These are phyloP conservation scores for Arabidopsis hybrid DNA, from an alignment of 441 rosid genomes.

Conservation along the genomic window DNA sequence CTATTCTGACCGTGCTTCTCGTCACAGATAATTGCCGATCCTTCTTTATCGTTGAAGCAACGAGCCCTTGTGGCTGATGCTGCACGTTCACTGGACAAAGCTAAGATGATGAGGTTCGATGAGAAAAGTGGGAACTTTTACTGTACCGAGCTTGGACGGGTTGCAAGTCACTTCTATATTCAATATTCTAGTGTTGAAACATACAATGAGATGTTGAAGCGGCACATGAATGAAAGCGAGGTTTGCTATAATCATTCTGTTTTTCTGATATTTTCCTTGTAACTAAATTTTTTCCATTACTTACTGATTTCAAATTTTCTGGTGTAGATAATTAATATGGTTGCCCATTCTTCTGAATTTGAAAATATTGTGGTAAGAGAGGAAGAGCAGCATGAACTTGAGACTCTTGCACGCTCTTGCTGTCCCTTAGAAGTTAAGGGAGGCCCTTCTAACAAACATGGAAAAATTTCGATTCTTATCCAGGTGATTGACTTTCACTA, in stretches of 20 bases:
- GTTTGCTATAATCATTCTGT: slow-evolving; percentile 51
- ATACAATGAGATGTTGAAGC: slow-evolving; percentile 94
- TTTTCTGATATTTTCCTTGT: slow-evolving; percentile 9
- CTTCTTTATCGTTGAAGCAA: slow-evolving; percentile 86
- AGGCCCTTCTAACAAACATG: slow-evolving; percentile 97
- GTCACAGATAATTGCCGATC: slow-evolving; percentile 92
- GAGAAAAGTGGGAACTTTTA: slow-evolving; percentile 99
- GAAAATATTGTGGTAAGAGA: slow-evolving; percentile 98
- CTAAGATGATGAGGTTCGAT: slow-evolving; percentile 99
- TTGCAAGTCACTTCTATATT: slow-evolving; percentile 99
- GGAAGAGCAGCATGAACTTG: slow-evolving; percentile 98
- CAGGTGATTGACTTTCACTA: slow-evolving; percentile 61
- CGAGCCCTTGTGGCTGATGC: slow-evolving; percentile 96
- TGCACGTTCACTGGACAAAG: slow-evolving; percentile 98
- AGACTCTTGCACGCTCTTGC: slow-evolving; percentile 74
- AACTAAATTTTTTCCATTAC: slow-evolving; percentile 12
- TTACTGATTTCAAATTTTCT: slow-evolving; percentile 22
- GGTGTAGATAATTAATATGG: slow-evolving; percentile 92
- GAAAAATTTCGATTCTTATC: slow-evolving; percentile 96
- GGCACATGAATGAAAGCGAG: slow-evolving; percentile 98
- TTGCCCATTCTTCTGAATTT: slow-evolving; percentile 98
- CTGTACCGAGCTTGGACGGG: slow-evolving; percentile 99
- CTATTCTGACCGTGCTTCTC: slow-evolving; percentile 39
- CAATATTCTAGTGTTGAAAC: slow-evolving; percentile 99
- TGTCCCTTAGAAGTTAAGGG: slow-evolving; percentile 96